phyloP scores from a whole-genome alignment of 805 yeast genomes.

The Cephaloascus albidus region DNA sequence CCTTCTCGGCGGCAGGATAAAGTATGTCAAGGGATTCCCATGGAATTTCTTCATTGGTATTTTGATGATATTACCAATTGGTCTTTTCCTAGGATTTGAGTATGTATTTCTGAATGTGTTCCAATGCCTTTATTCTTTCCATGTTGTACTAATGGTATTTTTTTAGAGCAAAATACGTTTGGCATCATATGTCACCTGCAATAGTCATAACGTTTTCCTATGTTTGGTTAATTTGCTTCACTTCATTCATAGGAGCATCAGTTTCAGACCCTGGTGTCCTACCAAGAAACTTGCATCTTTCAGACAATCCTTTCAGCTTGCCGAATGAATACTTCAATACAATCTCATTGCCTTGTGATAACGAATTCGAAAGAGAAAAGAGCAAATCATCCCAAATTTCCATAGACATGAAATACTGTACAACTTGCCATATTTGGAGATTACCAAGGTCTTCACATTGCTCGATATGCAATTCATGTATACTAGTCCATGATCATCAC shows the following conservation, averaged over 20 bases:
- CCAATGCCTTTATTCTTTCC: too few relatives aligned
- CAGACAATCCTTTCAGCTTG: conserved; percentile 22
- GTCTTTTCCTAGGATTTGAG: conserved; percentile 43
- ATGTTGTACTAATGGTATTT: background rate
- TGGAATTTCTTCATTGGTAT: conserved; percentile 24
- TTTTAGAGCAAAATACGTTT: conserved; percentile 34
- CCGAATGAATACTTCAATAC: conserved; percentile 53
- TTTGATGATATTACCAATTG: conserved; percentile 31
- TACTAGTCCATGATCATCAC: conserved; percentile 63
- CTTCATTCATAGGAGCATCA: conserved; percentile 43
- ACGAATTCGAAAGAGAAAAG: too few relatives aligned
- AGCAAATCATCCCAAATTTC: conserved; percentile 11
- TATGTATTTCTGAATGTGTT: conserved; percentile 1
- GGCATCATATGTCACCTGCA: conserved; percentile 49
- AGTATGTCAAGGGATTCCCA: conserved; percentile 32
- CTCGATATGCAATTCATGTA: conserved; percentile 56
- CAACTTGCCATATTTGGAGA: conserved; percentile 64
- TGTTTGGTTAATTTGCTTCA: conserved; percentile 40
- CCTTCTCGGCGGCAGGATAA: conserved; percentile 58
- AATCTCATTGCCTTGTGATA: conserved; percentile 37
- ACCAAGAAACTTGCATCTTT: conserved; percentile 59
- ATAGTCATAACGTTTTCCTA: conserved; percentile 49
- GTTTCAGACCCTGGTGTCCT: conserved; percentile 62
- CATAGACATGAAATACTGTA: conserved; percentile 47
- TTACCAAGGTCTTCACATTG: conserved; percentile 68